Conservation (phyloP, 2,329 filamentous ascomycete genomes). For the Aspergillus japonicus region DNA sequence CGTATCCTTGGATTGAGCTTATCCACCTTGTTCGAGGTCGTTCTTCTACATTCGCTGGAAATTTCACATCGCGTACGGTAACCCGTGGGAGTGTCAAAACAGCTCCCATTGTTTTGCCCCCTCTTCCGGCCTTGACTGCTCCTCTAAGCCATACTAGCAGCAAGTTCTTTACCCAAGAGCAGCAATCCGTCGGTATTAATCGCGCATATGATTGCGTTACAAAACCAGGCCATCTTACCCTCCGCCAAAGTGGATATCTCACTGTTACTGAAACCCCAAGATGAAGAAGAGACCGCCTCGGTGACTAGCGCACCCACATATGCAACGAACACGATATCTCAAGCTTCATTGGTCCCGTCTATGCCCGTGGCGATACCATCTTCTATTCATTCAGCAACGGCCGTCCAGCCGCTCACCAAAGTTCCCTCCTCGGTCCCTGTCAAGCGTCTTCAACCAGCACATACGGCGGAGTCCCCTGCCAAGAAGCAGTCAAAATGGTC, state of each 20-base stretch:
- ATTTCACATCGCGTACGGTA: background rate
- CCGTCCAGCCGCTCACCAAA: conserved; percentile 33
- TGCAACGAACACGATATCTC: conserved; percentile 28
- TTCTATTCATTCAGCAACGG: conserved; percentile 21
- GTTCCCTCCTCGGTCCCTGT: conserved; percentile 29
- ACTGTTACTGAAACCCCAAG: conserved; percentile 70
- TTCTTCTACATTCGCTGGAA: background rate
- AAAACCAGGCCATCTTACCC: conserved; percentile 39
- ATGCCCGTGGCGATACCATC: conserved; percentile 25
- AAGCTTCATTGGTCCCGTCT: conserved; percentile 30
- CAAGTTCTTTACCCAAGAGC: conserved; percentile 8
- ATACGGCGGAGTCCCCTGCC: conserved; percentile 63
- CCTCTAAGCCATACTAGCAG: conserved; percentile 2
- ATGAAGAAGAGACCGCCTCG: conserved; percentile 37
- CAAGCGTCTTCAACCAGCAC: conserved; percentile 48
- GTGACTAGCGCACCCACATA: conserved; percentile 34
- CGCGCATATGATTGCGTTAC: conserved; percentile 46
- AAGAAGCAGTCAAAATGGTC: conserved; percentile 99
- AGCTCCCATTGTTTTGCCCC: background rate
- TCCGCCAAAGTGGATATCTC: conserved; percentile 90
- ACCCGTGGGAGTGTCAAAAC: background rate
- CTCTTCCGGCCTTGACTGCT: background rate
- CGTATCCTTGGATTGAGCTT: background rate
- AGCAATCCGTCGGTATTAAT: conserved; percentile 22
- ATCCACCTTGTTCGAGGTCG: background rate